Conservation (phyloP, 2,329 filamentous ascomycete genomes). For the Penicillium expansum region DNA sequence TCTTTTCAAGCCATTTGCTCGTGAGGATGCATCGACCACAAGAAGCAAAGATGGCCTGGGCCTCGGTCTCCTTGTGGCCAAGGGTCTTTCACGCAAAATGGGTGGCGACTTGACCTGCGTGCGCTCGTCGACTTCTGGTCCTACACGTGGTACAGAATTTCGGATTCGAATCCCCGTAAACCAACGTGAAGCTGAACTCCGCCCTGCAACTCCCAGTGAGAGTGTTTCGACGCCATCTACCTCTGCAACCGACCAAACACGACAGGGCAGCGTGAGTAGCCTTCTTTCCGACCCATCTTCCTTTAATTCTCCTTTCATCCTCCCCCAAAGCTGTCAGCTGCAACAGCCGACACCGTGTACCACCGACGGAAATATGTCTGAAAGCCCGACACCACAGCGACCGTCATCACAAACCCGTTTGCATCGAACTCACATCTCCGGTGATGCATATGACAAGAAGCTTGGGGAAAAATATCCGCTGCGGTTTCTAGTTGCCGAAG, state of each 20-base stretch:
- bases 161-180: constrained; percentile 64
- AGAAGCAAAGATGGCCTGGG: constrained; percentile 67
- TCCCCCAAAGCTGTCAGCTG: constrained; percentile 24
- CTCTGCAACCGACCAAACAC: constrained; percentile 20
- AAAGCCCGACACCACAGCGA: constrained; percentile 24
- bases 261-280: constrained; percentile 24
- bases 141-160: constrained; percentile 64
- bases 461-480: constrained; percentile 61
- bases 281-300: constrained; percentile 21
- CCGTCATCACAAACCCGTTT: constrained; percentile 23
- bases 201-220: constrained; percentile 50
- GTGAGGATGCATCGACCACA: constrained; percentile 66
- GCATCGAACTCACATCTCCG: constrained; percentile 27
- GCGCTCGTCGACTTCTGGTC: constrained; percentile 60
- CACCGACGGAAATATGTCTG: constrained; percentile 27
- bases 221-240: constrained; percentile 37
- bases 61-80: constrained; percentile 68
- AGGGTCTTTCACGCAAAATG: constrained; percentile 66
- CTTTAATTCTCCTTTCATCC: constrained; percentile 25
- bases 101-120: constrained; percentile 66
- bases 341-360: constrained; percentile 33
- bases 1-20: constrained; percentile 68
- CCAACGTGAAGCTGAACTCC: constrained; percentile 45
- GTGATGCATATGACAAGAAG: constrained; percentile 52
- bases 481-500: constrained; percentile 68